Evolutionary conservation across 2,329 filamentous ascomycete species (phyloP).

Genomic region (Trichophyton mentagrophytes): DNA sequence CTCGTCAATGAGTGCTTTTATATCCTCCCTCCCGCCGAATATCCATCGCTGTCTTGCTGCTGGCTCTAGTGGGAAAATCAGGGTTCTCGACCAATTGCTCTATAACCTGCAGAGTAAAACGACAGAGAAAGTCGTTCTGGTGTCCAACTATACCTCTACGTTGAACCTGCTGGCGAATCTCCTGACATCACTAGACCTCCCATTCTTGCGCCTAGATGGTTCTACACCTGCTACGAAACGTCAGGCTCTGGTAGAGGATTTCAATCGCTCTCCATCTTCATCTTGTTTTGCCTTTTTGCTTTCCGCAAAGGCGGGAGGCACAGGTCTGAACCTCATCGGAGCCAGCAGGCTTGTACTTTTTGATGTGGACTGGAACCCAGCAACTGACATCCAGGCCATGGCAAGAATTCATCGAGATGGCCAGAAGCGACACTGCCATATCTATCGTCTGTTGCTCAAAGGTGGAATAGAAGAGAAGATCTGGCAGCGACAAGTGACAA

Average conservation of each 20-base stretch:
- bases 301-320: slow-evolving; percentile 59
- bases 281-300: slow-evolving; percentile 56
- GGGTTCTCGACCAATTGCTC: slow-evolving; percentile 53
- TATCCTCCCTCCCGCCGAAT: slow-evolving; percentile 43
- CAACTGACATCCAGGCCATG: slow-evolving; percentile 62
- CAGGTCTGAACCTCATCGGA: slow-evolving; percentile 58
- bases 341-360: slow-evolving; percentile 58
- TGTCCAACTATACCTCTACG: slow-evolving; percentile 65
- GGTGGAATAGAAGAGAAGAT: slow-evolving; percentile 64
- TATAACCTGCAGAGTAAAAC: slow-evolving; percentile 49
- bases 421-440: slow-evolving; percentile 53
- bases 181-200: slow-evolving; percentile 46
- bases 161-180: slow-evolving; percentile 53
- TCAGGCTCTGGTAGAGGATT: slow-evolving; percentile 55
- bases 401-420: slow-evolving; percentile 61
- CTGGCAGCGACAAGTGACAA: slow-evolving; percentile 59
- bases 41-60: slow-evolving; percentile 43
- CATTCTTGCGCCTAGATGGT: slow-evolving; percentile 57
- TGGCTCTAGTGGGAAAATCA: slow-evolving; percentile 51
- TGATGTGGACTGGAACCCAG: slow-evolving; percentile 65
- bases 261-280: slow-evolving; percentile 48
- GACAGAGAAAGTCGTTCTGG: slow-evolving; percentile 57
- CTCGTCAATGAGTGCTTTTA: slow-evolving; percentile 35
- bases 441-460: slow-evolving; percentile 56
- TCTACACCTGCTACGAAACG: slow-evolving; percentile 51